These are phyloP conservation scores for Capsella rubella DNA, from an alignment of 441 rosid genomes.

Conservation along the genomic window DNA sequence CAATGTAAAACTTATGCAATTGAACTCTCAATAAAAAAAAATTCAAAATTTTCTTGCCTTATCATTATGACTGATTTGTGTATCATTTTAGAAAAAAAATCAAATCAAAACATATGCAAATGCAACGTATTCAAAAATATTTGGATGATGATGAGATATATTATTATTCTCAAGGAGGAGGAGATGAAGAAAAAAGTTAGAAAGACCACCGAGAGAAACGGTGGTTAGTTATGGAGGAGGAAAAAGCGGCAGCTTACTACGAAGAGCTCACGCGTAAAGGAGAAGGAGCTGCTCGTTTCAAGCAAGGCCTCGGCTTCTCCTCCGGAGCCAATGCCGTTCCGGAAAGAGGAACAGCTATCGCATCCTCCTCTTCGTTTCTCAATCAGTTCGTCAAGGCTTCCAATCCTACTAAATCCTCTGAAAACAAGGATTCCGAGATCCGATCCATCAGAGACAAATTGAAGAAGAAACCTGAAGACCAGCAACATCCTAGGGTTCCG, in stretches of 20 bases:
- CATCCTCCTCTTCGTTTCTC: conserved; percentile 72
- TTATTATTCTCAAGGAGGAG: no score
- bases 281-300: conserved; percentile 95
- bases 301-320: conserved; percentile 94
- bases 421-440: conserved; percentile 64
- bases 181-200: no score
- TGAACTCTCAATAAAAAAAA: neutral
- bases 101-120: neutral
- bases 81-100: neutral
- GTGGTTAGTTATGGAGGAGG: conserved; percentile 74
- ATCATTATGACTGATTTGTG: neutral
- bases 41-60: neutral
- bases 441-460: conserved; percentile 74
- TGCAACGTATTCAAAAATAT: no score
- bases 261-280: conserved; percentile 90
- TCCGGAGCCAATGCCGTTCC: conserved; percentile 51
- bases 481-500: conserved; percentile 46
- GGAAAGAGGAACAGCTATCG: conserved; percentile 52
- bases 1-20: neutral
- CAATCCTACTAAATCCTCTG: conserved; percentile 52
- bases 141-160: no score
- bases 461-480: conserved; percentile 54
- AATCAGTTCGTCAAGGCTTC: conserved; percentile 76
- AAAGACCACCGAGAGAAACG: neutral
- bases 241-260: conserved; percentile 91